phyloP scores from a whole-genome alignment of 257 asterid species.

The Penstemon newberryi region DNA sequence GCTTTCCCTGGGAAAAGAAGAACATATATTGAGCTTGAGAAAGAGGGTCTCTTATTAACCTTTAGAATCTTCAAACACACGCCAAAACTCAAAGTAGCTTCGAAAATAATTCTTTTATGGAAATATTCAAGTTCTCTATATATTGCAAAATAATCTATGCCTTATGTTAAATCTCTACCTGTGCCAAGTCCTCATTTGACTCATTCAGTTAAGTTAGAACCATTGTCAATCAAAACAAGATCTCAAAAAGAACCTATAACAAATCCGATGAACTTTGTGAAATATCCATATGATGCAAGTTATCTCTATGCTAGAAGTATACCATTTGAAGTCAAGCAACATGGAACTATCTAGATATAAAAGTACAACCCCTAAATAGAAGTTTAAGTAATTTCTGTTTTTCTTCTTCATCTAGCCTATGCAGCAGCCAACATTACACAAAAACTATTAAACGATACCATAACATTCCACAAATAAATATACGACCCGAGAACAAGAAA shows the following conservation, averaged over 20 bases:
- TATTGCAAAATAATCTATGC: neutral
- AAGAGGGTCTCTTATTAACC: neutral
- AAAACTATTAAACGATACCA: neutral
- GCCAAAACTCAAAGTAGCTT: slow-evolving; percentile 7
- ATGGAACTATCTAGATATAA: neutral
- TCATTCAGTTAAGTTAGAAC: neutral
- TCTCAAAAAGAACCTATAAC: neutral
- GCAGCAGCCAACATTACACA: neutral
- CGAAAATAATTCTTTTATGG: neutral
- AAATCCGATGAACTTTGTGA: neutral
- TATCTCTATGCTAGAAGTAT: neutral
- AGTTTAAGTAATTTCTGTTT: neutral
- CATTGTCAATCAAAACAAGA: neutral
- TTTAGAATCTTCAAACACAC: slow-evolving; percentile 6
- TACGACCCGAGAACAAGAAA: too few species aligned
- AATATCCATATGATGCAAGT: neutral
- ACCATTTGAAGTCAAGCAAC: neutral
- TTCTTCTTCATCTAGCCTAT: neutral
- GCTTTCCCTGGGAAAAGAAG: slow-evolving; percentile 7
- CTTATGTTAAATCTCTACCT: neutral
- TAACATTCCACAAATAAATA: too few species aligned
- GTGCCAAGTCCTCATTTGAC: too few species aligned
- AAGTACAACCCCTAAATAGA: neutral
- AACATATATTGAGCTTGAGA: neutral
- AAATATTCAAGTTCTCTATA: neutral